These are phyloP conservation scores for Suillus clintonianus DNA, from an alignment of 768 basidiomycete species.

Conservation along the genomic window DNA sequence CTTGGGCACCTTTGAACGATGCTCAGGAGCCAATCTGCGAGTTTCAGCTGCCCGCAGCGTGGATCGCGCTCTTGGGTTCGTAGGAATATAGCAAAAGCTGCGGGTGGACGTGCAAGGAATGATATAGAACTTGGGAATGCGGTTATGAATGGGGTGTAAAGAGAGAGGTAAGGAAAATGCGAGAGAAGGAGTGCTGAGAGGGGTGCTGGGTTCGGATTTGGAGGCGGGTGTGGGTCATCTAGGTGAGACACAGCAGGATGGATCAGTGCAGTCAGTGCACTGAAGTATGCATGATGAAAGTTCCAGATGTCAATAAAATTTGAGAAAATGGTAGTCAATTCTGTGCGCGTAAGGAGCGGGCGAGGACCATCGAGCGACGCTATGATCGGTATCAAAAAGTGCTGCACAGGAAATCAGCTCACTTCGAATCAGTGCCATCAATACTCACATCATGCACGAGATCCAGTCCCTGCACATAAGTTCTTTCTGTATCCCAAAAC, in stretches of 20 bases:
- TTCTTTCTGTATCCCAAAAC: conserved; percentile 78
- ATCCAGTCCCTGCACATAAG: conserved; percentile 81
- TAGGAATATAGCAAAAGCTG: conserved; percentile 64
- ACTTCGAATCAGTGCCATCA: conserved; percentile 1
- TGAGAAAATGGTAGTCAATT: conserved; percentile 76
- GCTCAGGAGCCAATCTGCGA: conserved; percentile 84
- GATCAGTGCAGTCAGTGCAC: conserved; percentile 52
- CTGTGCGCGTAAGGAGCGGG: conserved; percentile 67
- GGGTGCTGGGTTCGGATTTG: conserved; percentile 37
- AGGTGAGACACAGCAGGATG: conserved; percentile 15
- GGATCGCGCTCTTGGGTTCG: conserved; percentile 66
- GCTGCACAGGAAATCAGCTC: conserved; percentile 43
- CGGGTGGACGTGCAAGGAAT: conserved; percentile 41
- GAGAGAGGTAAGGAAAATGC: conserved; percentile 86
- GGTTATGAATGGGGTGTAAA: conserved; percentile 85
- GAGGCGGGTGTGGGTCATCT: conserved; percentile 1
- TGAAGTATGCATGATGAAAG: conserved; percentile 74
- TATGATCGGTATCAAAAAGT: conserved; percentile 82
- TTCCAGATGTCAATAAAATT: conserved; percentile 95
- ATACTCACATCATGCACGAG: conserved; percentile 73
- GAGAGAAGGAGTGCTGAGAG: conserved; percentile 66
- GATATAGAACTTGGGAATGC: conserved; percentile 70
- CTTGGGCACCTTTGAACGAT: conserved; percentile 88
- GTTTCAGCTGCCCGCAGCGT: conserved; percentile 69
- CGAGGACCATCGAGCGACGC: conserved; percentile 66